Evolutionary conservation across 805 yeast genomes (phyloP).

Genomic region (Ascoidea rubescens): DNA sequence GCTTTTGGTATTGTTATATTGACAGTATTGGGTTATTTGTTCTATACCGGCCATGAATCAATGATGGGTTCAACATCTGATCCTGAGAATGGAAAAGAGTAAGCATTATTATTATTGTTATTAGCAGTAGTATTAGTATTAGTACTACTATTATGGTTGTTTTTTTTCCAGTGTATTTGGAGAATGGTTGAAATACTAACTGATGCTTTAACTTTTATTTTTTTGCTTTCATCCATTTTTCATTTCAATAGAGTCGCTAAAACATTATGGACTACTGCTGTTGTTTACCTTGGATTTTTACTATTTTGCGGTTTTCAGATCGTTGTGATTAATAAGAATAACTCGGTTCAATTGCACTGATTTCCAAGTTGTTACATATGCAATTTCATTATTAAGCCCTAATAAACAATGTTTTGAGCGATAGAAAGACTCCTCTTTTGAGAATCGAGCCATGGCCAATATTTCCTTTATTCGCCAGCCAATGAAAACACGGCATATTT

Average conservation of each 20-base stretch:
- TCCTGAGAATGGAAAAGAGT: constrained; percentile 86
- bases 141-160: too few species aligned
- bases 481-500: too few species aligned
- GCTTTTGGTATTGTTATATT: constrained; percentile 86
- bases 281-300: constrained; percentile 68
- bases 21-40: constrained; percentile 71
- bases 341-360: constrained; percentile 37
- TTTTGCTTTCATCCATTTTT: background rate
- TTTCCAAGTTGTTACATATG: too few species aligned
- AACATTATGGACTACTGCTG: constrained; percentile 81
- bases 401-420: too few species aligned
- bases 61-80: constrained; percentile 86
- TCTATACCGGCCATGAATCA: constrained; percentile 71
- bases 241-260: constrained; percentile 49
- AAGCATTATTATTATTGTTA: constrained; percentile 15
- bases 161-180: background rate
- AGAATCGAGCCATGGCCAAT: too few species aligned
- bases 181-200: background rate
- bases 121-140: too few species aligned
- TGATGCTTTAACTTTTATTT: background rate
- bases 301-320: constrained; percentile 86
- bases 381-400: too few species aligned
- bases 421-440: too few species aligned
- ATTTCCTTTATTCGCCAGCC: too few species aligned
- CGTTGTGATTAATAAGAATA: constrained; percentile 44